Percentiles rank a stretch among this genome's conserved stretches.
Conservation (phyloP, 2,329 filamentous ascomycete species). For the Stagonosporopsis rhizophila region DNA sequence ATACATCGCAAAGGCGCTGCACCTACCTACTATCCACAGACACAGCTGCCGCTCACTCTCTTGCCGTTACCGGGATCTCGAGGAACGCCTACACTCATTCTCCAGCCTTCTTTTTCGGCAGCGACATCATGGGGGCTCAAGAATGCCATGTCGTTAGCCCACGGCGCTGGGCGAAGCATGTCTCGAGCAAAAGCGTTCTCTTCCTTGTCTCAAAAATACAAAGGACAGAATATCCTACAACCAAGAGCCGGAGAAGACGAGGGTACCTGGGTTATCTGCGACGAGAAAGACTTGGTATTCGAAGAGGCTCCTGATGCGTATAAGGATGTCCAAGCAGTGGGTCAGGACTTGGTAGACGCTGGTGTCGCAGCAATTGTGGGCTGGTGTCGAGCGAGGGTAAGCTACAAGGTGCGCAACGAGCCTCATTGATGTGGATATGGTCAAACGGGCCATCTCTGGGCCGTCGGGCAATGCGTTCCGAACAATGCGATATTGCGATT, state of each 20-base stretch:
- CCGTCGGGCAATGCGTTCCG: background rate
- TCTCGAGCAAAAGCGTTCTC: constrained; percentile 47
- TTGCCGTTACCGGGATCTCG: constrained; percentile 50
- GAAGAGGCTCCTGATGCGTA: constrained; percentile 51
- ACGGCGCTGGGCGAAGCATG: constrained; percentile 49
- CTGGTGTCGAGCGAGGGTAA: constrained; percentile 45
- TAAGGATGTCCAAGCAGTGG: constrained; percentile 49
- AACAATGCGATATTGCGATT: constrained; percentile 2
- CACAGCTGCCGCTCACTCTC: constrained; percentile 33
- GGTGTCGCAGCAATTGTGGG: constrained; percentile 44
- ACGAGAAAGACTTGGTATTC: constrained; percentile 48
- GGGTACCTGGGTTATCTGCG: constrained; percentile 50
- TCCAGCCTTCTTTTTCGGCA: constrained; percentile 41
- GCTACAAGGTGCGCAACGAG: constrained; percentile 51
- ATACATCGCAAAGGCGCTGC: constrained; percentile 52
- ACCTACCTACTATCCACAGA: constrained; percentile 35
- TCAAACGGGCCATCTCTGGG: background rate
- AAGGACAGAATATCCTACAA: constrained; percentile 38
- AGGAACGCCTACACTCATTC: constrained; percentile 49
- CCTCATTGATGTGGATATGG: constrained; percentile 14
- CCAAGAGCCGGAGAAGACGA: constrained; percentile 27
- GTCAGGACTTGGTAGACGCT: constrained; percentile 43
- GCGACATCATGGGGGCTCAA: constrained; percentile 36
- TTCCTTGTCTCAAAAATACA: constrained; percentile 44
- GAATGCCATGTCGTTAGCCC: constrained; percentile 48